Evolutionary conservation across 257 asterid species (phyloP), one percentile per base, ranked within the genome.

Genomic region (Galeopsis tetrahit): DNA sequence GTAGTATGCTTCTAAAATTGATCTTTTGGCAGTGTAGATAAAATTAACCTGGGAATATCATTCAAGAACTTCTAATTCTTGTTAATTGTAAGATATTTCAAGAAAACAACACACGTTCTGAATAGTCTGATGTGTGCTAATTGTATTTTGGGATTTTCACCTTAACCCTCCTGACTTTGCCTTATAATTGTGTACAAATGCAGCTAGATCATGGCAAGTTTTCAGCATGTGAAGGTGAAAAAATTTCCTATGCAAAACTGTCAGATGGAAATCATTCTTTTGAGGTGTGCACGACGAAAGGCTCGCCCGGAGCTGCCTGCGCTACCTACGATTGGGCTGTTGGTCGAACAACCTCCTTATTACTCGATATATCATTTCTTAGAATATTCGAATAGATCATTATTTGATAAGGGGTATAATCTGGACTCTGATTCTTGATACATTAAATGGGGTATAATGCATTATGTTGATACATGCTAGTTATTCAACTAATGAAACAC

Each of bases 221-320:
- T 73, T 77, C 94, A 21, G 78, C 80, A 75, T 93, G 98, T 77
- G 82, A 78, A 59, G 76, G 79, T 69, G 89, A 90, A 46, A 72
- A 74, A 32, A 61, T 79, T 70, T 77, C 86, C 2, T 93, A 88
- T 73, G 40, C 83, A 49, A 52, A 42, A 38, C 75, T 93, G 80
- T 68, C 62, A 14, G 96, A 93, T 60, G 96, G 97, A 78, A 73
- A 80, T 49, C 98, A 93, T 82, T 86, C 86, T 8, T 89, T 93
- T 52, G 88, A 83, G 80, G 96, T 75, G 75, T 93, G 97, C 92
- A 73, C 88, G 10, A 73, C 88, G 14, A 66, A 80, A 4, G 82
- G 86, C 34, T 52, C 86, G 15, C 81, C n/a, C 3, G 88, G 86
- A 78, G 82, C 70, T 55, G 87, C 87, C 77, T 93, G 98, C 77